Percentiles rank a stretch among this genome's conserved stretches.
Evolutionary conservation across 2,329 filamentous ascomycete species (phyloP).

Genomic region (Trichophyton verrucosum): DNA sequence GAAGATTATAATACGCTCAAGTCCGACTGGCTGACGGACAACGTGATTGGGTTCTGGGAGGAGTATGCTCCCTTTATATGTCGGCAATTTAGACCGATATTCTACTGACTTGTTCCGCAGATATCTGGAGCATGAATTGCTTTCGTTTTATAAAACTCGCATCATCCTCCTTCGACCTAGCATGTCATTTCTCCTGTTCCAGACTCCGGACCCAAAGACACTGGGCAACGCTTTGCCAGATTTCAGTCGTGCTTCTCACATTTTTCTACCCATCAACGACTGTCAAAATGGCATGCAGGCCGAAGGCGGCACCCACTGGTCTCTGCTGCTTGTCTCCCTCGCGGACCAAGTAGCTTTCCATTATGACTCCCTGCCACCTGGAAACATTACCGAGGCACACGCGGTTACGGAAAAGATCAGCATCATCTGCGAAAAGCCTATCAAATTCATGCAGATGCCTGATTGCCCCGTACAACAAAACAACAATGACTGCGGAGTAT

Average conservation of each 20-base stretch:
- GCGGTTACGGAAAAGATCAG: slow-evolving; percentile 57
- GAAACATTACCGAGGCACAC: slow-evolving; percentile 63
- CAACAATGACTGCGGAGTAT: slow-evolving; percentile 85
- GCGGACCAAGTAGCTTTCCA: slow-evolving; percentile 90
- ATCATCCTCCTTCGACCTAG: slow-evolving; percentile 84
- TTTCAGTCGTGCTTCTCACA: slow-evolving; percentile 70
- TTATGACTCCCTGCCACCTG: slow-evolving; percentile 74
- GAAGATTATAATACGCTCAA: slow-evolving; percentile 82
- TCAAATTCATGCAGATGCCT: slow-evolving; percentile 62
- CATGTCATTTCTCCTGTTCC: slow-evolving; percentile 85
- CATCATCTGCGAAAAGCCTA: slow-evolving; percentile 53
- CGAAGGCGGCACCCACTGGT: slow-evolving; percentile 94
- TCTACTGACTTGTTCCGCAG: slow-evolving; percentile 23
- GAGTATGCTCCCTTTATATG: slow-evolving; percentile 46
- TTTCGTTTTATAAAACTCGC: slow-evolving; percentile 65
- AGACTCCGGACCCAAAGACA: slow-evolving; percentile 47
- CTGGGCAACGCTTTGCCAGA: slow-evolving; percentile 62
- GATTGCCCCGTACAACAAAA: slow-evolving; percentile 90
- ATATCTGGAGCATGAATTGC: slow-evolving; percentile 80
- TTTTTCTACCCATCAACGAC: slow-evolving; percentile 94
- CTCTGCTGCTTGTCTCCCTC: slow-evolving; percentile 73
- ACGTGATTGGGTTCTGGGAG: slow-evolving; percentile 93
- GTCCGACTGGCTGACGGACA: slow-evolving; percentile 93
- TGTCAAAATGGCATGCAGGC: slow-evolving; percentile 59
- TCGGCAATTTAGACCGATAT: slow-evolving; percentile 2